Evolutionary conservation across 1,284 basidiomycete species (phyloP).

Genomic region (Phlebopus sp.): DNA sequence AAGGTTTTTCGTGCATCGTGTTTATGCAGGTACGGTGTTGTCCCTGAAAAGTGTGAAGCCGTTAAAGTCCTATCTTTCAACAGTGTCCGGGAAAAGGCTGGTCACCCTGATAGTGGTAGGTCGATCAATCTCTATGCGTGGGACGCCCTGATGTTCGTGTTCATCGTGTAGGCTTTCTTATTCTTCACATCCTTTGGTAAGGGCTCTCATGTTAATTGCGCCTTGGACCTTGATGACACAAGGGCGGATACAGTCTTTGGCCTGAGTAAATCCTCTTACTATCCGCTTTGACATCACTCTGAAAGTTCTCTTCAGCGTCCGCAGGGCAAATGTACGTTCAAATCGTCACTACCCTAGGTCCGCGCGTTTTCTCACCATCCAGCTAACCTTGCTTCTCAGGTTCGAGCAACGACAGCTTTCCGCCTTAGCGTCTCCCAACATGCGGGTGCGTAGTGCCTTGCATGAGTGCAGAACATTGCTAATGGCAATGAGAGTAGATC

Average conservation of each 20-base stretch:
- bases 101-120: conserved; percentile 20
- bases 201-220: not conserved
- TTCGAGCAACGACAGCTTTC: conserved; percentile 21
- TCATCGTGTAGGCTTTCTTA: conserved; percentile 17
- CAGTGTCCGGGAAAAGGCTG: conserved; percentile 18
- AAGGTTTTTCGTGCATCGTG: conserved; percentile 36
- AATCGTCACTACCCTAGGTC: not conserved
- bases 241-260: conserved; percentile 28
- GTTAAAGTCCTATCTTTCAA: not conserved
- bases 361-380: conserved; percentile 4
- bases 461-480: not conserved
- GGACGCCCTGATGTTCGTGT: conserved; percentile 1
- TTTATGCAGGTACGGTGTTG: conserved; percentile 29
- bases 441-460: conserved; percentile 19
- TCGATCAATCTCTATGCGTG: not conserved
- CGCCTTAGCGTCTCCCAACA: conserved; percentile 15
- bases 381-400: conserved; percentile 12
- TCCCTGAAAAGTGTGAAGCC: not conserved
- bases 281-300: not conserved
- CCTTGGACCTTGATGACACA: conserved; percentile 8
- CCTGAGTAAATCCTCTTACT: conserved; percentile 24
- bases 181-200: conserved; percentile 21
- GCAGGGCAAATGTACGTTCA: conserved; percentile 28
- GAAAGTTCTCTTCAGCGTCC: conserved; percentile 13
- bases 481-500: conserved; percentile 11